These are phyloP conservation scores for Termitomyces sp. DNA, from an alignment of 768 basidiomycete genomes.

Conservation along the genomic window DNA sequence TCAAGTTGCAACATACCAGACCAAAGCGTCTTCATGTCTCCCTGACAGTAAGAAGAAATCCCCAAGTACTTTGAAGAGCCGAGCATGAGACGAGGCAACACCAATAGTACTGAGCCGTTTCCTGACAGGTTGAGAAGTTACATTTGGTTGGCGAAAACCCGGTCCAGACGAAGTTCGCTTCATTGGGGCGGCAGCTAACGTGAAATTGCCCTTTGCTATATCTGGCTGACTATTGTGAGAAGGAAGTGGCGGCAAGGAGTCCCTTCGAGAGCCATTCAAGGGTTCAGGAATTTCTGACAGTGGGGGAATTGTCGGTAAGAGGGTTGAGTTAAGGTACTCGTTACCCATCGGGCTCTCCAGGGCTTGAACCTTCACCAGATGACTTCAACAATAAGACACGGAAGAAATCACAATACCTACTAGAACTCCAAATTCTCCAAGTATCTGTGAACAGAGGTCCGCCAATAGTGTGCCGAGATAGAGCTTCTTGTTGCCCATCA, in stretches of 20 bases:
- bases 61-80: constrained; percentile 84
- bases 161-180: constrained; percentile 58
- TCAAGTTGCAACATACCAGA: constrained; percentile 52
- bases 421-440: constrained; percentile 81
- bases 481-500: constrained; percentile 84
- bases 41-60: constrained; percentile 89
- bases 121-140: constrained; percentile 45
- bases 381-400: not conserved
- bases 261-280: constrained; percentile 44
- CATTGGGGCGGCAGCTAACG: constrained; percentile 35
- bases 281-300: constrained; percentile 57
- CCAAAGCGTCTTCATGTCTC: constrained; percentile 73
- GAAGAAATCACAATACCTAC: constrained; percentile 41
- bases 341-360: constrained; percentile 84
- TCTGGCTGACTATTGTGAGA: constrained; percentile 59
- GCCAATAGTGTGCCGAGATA: constrained; percentile 89
- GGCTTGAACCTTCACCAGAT: constrained; percentile 54
- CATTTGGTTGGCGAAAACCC: constrained; percentile 48
- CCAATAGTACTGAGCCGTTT: constrained; percentile 65
- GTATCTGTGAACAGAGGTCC: constrained; percentile 82
- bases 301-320: constrained; percentile 62
- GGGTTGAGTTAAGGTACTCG: constrained; percentile 72
- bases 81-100: constrained; percentile 74
- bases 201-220: constrained; percentile 34
- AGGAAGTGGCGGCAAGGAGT: constrained; percentile 42